Base-by-base conservation (phyloP, 73 alveolate species). In the Paramecium octaurelia region DNA sequence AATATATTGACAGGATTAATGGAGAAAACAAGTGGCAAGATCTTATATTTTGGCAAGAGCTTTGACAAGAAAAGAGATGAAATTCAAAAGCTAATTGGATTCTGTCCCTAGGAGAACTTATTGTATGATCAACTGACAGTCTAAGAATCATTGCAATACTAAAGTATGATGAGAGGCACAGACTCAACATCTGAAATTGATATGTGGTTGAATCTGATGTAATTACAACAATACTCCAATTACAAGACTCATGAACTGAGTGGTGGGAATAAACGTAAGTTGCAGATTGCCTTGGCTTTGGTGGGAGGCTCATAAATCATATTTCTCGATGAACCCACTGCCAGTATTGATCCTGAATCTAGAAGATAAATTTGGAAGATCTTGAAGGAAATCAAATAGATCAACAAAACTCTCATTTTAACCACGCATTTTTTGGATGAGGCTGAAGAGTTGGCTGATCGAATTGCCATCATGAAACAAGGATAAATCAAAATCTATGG, bases 41-140 rank as follows among this genome's bases (percentile, higher is more conserved):
- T 95, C 14, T 83, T 83, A 27, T 88, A 92, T 4, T 83, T 75
- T 46, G 97, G 97, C 3, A 92, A 85, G 10, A 95, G 93, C 76
- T 57, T 97, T 58, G 85, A 93, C 38, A 64, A 92, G 6, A 92
- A 97, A 23, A 94, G 93, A 58, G 96, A 77, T 21, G 94, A 90
- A 23, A 96, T 93, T 73, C 97, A 98, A 86, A 92, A 93, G 57
- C 89, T 93, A 75, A 95, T 99, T 27, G 99, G 99, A 18, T 99
- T 98, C 60, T 99, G 99, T 76, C 98, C 99, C 36, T 98, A 99
- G 93, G 99, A 99, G 44, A 98, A 99, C 93, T 97, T 99, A 9
- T 90, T 98, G 14, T 99, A 96, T 95, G 93, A 92, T 40, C 95
- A 83, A 48, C 69, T 97, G 44, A 97, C 99, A 18, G 97, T 95